phyloP scores from a whole-genome alignment of 768 basidiomycete genomes.

The Peribolospora kevripleyi region DNA sequence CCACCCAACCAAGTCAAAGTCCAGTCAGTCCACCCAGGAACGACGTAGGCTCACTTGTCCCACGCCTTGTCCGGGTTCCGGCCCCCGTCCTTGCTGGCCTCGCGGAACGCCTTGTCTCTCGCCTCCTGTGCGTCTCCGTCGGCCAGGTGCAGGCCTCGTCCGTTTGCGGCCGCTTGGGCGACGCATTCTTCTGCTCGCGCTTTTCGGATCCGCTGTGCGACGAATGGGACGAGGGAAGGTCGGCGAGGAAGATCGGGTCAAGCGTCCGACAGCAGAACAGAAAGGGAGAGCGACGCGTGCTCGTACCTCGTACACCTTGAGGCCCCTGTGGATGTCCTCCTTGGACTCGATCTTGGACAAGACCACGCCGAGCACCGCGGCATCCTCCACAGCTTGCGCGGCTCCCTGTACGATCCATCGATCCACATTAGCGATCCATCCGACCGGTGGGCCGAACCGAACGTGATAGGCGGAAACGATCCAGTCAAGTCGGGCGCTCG shows the following conservation, averaged over 20 bases:
- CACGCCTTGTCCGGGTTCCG: slow-evolving; percentile 14
- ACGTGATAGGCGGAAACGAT: background rate
- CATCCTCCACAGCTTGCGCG: slow-evolving; percentile 24
- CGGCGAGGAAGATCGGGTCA: background rate
- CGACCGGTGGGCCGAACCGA: background rate
- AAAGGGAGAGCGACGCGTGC: background rate
- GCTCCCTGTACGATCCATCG: slow-evolving; percentile 17
- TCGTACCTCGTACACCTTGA: slow-evolving; percentile 12
- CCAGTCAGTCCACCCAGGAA: too few species aligned
- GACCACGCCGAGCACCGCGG: slow-evolving; percentile 18
- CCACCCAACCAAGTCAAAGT: too few species aligned
- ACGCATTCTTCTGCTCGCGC: slow-evolving; percentile 11
- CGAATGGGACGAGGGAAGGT: background rate
- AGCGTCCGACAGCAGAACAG: background rate
- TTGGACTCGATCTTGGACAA: slow-evolving; percentile 14
- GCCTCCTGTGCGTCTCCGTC: slow-evolving; percentile 12
- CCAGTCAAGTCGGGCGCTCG: background rate
- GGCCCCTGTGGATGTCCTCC: slow-evolving; percentile 13
- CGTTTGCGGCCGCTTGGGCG: slow-evolving; percentile 4
- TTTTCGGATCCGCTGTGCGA: slow-evolving; percentile 11
- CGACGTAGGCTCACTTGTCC: background rate
- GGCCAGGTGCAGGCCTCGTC: slow-evolving; percentile 11
- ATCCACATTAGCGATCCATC: too few species aligned
- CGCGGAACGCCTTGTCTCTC: slow-evolving; percentile 10
- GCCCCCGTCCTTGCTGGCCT: slow-evolving; percentile 8